Conservation (phyloP, 768 basidiomycete genomes). For the Termitomyces sp. region DNA sequence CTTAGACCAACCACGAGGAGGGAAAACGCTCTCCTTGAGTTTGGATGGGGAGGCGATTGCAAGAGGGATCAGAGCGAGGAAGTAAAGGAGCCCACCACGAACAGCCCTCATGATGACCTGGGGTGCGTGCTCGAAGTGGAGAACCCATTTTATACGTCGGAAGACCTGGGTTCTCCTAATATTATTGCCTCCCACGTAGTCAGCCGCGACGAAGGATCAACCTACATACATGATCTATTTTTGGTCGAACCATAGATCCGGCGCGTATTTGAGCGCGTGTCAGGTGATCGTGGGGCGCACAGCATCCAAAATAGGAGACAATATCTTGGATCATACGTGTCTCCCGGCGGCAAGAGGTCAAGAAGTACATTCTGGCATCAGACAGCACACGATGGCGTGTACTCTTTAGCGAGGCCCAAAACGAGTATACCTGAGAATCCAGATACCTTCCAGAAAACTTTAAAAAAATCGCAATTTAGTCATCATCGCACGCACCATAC, state of each 20-base stretch:
- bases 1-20: conserved; percentile 49
- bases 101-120: conserved; percentile 6
- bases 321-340: not conserved
- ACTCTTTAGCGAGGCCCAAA: too few species aligned
- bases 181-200: not conserved
- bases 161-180: not conserved
- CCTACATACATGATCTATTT: conserved; percentile 1
- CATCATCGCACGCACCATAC: not conserved
- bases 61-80: conserved; percentile 8
- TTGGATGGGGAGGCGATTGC: conserved; percentile 13
- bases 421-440: not conserved
- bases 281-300: not conserved
- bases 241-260: not conserved
- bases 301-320: not conserved
- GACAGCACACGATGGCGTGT: not conserved
- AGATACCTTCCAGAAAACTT: not conserved
- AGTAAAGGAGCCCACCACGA: conserved; percentile 2
- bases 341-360: not conserved
- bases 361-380: not conserved
- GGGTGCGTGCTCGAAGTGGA: not conserved
- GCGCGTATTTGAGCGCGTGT: not conserved
- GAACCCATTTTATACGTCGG: conserved; percentile 1
- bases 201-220: not conserved
- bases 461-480: too few species aligned
- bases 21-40: conserved; percentile 28